Evolutionary conservation across 257 asterid genomes (phyloP).

Genomic region (Scutellaria baicalensis): DNA sequence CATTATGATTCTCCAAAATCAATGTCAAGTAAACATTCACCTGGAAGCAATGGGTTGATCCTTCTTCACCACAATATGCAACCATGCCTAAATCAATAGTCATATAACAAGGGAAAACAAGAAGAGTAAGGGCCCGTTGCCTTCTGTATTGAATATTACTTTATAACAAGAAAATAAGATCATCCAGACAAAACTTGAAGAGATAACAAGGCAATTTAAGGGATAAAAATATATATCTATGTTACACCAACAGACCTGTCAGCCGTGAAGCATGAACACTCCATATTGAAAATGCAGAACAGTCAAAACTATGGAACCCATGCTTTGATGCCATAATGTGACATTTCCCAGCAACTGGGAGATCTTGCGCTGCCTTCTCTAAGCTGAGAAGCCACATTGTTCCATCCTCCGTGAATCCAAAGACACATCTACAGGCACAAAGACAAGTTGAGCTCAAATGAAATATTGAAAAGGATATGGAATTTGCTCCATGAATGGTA

Average conservation of each 20-base stretch:
- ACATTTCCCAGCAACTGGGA: conserved; percentile 54
- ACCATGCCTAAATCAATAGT: conserved; percentile 47
- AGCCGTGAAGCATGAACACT: conserved; percentile 59
- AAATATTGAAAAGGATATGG: neutral
- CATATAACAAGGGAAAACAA: neutral
- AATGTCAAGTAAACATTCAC: conserved; percentile 23
- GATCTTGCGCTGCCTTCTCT: conserved; percentile 50
- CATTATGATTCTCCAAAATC: neutral
- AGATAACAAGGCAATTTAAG: neutral
- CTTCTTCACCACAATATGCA: conserved; percentile 89
- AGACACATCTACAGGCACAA: conserved; percentile 48
- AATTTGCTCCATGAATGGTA: neutral
- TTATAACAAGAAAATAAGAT: neutral
- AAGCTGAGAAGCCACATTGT: conserved; percentile 61
- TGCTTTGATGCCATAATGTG: conserved; percentile 32
- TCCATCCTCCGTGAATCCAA: conserved; percentile 76
- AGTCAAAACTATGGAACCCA: conserved; percentile 52
- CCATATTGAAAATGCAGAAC: conserved; percentile 73
- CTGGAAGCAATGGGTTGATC: conserved; percentile 72
- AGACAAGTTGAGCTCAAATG: conserved; percentile 10
- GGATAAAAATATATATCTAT: neutral
- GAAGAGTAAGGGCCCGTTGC: neutral
- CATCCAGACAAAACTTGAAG: neutral
- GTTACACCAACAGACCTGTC: conserved; percentile 45
- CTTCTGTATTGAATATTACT: neutral